A percentile compares a stretch with the other conserved stretches of the same genome.
Evolutionary conservation across 2,329 filamentous ascomycete species (phyloP).

Genomic region (Colletotrichum costaricense): DNA sequence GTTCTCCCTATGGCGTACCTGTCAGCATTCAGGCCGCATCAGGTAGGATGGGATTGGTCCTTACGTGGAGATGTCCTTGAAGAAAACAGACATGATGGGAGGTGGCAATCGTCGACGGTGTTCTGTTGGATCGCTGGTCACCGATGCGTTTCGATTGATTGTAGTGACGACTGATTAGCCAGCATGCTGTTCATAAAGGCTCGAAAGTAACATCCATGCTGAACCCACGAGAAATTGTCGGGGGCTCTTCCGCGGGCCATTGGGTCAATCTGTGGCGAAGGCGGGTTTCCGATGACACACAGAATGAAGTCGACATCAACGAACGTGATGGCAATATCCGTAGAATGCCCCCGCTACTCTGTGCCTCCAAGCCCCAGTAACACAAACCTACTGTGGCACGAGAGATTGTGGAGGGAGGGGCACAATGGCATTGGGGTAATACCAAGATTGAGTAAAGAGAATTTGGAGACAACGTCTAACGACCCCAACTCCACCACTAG

Average conservation of each 20-base stretch:
- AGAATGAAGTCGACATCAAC: slow-evolving; percentile 19
- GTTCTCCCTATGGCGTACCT: slow-evolving; percentile 44
- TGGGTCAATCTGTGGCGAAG: neutral
- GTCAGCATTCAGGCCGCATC: neutral
- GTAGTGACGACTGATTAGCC: neutral
- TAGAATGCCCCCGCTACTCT: neutral
- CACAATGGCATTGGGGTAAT: slow-evolving; percentile 4
- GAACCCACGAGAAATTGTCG: slow-evolving; percentile 4
- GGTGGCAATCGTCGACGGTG: neutral
- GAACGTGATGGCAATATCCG: neutral
- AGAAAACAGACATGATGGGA: slow-evolving; percentile 50
- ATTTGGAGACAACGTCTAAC: neutral
- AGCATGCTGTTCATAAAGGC: slow-evolving; percentile 5
- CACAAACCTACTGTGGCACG: neutral
- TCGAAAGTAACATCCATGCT: neutral
- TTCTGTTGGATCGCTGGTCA: neutral
- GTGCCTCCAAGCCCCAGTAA: neutral
- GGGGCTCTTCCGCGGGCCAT: neutral
- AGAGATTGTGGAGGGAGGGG: slow-evolving; percentile 14
- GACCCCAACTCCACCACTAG: slow-evolving; percentile 7
- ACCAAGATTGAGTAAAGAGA: neutral
- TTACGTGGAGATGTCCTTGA: slow-evolving; percentile 50
- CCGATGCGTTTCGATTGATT: neutral
- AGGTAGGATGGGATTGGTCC: slow-evolving; percentile 8
- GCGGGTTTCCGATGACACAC: slow-evolving; percentile 27